Evolutionary conservation across 768 basidiomycete species (phyloP), one percentile per base, ranked within the genome.

Genomic region (Russula sp.): DNA sequence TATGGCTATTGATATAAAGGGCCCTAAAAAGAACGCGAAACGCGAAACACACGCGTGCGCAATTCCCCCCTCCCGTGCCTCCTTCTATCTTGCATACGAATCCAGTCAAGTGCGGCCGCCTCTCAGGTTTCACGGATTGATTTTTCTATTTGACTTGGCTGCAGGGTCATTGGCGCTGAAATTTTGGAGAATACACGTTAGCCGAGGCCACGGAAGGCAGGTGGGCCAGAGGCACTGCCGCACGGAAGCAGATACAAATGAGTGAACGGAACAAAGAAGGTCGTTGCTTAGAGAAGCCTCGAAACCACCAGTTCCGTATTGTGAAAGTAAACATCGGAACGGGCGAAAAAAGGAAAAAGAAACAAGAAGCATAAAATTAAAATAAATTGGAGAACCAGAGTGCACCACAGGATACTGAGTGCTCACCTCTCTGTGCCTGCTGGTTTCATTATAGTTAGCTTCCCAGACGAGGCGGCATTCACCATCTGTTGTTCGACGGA

Each of bases 401-500:
- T 20, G 44, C 10, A 16, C 24, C 44, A 28, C 44, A 34, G 30
- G 26, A 3, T 13, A 59, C 26, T 13, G 30, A 28, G 38, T 2
- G 69, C 74, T 28, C 64, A 77, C 75, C 72, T 71, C 64, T 84
- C 81, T 44, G 79, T 73, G 22, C 75, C 79, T 16, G 77, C 75
- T 65, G 87, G 83, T 77, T 90, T 91, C 93, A 98, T 93, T 73
- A 98, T 94, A 32, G 92, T 92, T 66, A 98, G 80, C 74, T 92
- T 93, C 44, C 94, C 94, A 49, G 86, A 80, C 5, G 91, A 93
- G 3, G 94, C 94, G 8, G 93, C 93, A 55, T 85, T 78, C 14
- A 92, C 90, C 86, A 94, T 92, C 75, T 95, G 94, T 60, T 83
- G 81, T 74, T 98, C 94, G 70, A 98, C 94, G 24, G 90, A 91